Conservation (phyloP, 305 asterid genomes). For the Stenogyne calaminthoides region DNA sequence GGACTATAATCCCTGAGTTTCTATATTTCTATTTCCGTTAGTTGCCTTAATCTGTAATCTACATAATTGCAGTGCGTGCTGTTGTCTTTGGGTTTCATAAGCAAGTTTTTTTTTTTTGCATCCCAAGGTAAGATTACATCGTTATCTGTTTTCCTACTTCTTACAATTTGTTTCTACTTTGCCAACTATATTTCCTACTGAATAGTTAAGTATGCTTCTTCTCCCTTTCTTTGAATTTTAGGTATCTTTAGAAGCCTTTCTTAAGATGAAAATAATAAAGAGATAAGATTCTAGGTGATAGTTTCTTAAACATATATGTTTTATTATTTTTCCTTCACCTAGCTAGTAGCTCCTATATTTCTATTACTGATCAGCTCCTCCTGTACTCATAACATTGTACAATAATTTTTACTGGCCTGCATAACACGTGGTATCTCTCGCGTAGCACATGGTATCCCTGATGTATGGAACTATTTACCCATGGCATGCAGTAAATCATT, state of each 20-base stretch:
- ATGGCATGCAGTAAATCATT: not conserved
- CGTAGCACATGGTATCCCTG: not conserved
- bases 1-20: conserved; percentile 14
- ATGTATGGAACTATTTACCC: not conserved
- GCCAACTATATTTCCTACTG: conserved; percentile 3
- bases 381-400: not conserved
- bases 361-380: not conserved
- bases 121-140: conserved; percentile 64
- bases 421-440: not conserved
- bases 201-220: conserved; percentile 9
- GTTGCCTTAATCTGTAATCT: conserved; percentile 23
- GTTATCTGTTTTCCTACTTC: not conserved
- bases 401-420: not conserved
- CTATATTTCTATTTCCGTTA: conserved; percentile 17
- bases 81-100: conserved; percentile 84
- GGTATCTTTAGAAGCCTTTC: not conserved
- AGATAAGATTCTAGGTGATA: not conserved
- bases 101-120: conserved; percentile 78
- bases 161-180: not conserved
- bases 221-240: conserved; percentile 7
- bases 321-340: not conserved
- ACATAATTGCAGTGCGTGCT: conserved; percentile 76
- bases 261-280: not conserved
- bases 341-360: not conserved
- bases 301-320: not conserved